A percentile compares a stretch with the other conserved stretches of the same genome.
These are phyloP conservation scores for Penicillium sp. DNA, from an alignment of 2,329 filamentous ascomycete genomes.

Conservation along the genomic window DNA sequence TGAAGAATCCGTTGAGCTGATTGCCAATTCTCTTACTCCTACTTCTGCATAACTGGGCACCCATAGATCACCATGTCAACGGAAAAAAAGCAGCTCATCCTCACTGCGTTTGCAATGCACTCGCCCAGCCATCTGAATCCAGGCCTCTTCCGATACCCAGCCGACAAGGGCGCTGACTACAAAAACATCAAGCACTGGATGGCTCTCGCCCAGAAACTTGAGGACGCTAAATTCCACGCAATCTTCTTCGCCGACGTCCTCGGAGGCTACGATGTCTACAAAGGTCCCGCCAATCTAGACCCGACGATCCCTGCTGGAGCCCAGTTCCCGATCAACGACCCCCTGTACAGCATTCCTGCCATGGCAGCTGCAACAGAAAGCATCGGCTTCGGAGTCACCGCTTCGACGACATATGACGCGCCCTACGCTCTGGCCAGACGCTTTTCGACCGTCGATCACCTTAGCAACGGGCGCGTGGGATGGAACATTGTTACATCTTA, in stretches of 20 bases:
- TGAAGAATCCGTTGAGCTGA: not conserved
- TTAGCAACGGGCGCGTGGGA: slow-evolving; percentile 51
- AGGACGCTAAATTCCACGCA: slow-evolving; percentile 50
- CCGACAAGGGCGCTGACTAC: slow-evolving; percentile 39
- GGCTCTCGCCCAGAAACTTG: slow-evolving; percentile 47
- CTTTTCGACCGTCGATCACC: slow-evolving; percentile 55
- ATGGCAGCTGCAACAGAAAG: slow-evolving; percentile 49
- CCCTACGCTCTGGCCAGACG: slow-evolving; percentile 55
- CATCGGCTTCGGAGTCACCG: slow-evolving; percentile 53
- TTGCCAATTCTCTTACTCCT: not conserved
- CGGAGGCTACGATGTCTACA: slow-evolving; percentile 49
- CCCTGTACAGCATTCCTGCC: slow-evolving; percentile 43
- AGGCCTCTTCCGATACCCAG: slow-evolving; percentile 39
- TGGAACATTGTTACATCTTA: slow-evolving; percentile 56
- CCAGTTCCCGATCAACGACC: slow-evolving; percentile 47
- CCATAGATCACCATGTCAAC: slow-evolving; percentile 10
- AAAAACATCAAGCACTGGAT: slow-evolving; percentile 49
- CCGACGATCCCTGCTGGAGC: slow-evolving; percentile 41
- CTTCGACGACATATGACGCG: slow-evolving; percentile 55
- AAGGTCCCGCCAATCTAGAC: slow-evolving; percentile 39
- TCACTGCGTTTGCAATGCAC: slow-evolving; percentile 51
- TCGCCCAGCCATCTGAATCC: slow-evolving; percentile 48
- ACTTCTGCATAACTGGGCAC: not conserved
- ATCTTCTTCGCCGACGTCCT: slow-evolving; percentile 54
- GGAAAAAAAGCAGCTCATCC: slow-evolving; percentile 41